Evolutionary conservation across 2,329 filamentous ascomycete genomes (phyloP).

Genomic region (Diplodia seriata): DNA sequence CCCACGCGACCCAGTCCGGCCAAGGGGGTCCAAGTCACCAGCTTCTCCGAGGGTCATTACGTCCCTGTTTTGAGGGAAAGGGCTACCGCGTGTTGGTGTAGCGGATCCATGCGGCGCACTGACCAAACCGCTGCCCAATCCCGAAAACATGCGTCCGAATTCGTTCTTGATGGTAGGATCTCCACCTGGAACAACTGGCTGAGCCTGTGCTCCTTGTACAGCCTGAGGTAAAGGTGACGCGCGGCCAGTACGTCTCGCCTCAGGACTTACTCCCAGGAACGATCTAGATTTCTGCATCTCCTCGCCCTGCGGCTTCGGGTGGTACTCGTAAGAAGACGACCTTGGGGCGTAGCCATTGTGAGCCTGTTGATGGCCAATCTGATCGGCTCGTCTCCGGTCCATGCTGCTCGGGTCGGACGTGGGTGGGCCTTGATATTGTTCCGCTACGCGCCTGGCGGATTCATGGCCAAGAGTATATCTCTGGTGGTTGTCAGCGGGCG

Average conservation of each 20-base stretch:
- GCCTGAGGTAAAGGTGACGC: conserved; percentile 90
- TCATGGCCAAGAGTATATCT: conserved; percentile 41
- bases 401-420: conserved; percentile 48
- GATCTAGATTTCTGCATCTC: conserved; percentile 68
- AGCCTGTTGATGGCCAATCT: conserved; percentile 45
- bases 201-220: conserved; percentile 87
- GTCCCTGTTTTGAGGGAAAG: conserved; percentile 48
- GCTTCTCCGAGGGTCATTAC: conserved; percentile 40
- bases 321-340: conserved; percentile 46
- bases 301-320: conserved; percentile 54
- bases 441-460: conserved; percentile 44
- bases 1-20: conserved; percentile 48
- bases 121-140: conserved; percentile 77
- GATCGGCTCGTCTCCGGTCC: conserved; percentile 46
- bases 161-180: conserved; percentile 94
- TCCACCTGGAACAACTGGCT: conserved; percentile 76
- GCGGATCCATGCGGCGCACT: conserved; percentile 60
- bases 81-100: conserved; percentile 62
- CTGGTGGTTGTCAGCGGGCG: conserved; percentile 23
- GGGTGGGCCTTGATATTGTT: conserved; percentile 49
- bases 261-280: conserved; percentile 73
- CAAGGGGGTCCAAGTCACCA: conserved; percentile 40
- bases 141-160: conserved; percentile 92
- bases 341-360: conserved; percentile 41
- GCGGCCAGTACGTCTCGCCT: conserved; percentile 82